Base-by-base conservation (phyloP, 768 basidiomycete genomes). In the Psilocybe azurescens region DNA sequence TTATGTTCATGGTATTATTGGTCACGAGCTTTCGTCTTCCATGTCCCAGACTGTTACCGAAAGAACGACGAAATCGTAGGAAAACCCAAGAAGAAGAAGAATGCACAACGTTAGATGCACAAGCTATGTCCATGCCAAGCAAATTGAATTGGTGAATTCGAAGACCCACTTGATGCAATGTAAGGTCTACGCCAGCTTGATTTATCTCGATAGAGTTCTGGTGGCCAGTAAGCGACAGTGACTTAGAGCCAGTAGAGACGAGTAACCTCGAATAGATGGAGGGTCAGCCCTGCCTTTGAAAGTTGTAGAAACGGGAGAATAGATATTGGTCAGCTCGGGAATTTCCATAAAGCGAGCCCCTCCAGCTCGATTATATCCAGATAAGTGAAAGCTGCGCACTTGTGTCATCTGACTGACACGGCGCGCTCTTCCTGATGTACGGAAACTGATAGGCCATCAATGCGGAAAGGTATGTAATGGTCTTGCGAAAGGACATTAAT, bases 401-500 rank as follows among this genome's bases (percentile, higher is more conserved):
- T 54, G 38, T 11, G 29, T 61, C 53, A 59, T 56, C 46, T 59
- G 58, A 59, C 50, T 52, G 49, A 51, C 62, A 63, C 53, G 38
- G 46, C 54, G 58, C 63, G 29, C 49, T 32, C 44, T 56, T 53
- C 58, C 36, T 32, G n/a, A 29, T 16, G 16, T 18, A 36, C 33
- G 33, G 30, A 41, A 16, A 38, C 30, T 32, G 36, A 58, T 59
- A 56, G 59, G 38, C 49, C 60, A 67, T 63, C 62, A 59, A 32
- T 16, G 44, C 54, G 41, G 33, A 44, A 56, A 32, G 39, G 32
- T 32, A 41, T 55, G 39, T 29, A 30, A 39, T 39, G 39, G 39
- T 41, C 9, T 54, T 38, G 28, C 52, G 62, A 49, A 57, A 33
- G 61, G 48, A 54, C 60, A 61, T 56, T 49, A 56, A 57, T 54